These are phyloP conservation scores for Jamesozyma jinghongensis DNA, from an alignment of 805 yeast species.

Conservation along the genomic window DNA sequence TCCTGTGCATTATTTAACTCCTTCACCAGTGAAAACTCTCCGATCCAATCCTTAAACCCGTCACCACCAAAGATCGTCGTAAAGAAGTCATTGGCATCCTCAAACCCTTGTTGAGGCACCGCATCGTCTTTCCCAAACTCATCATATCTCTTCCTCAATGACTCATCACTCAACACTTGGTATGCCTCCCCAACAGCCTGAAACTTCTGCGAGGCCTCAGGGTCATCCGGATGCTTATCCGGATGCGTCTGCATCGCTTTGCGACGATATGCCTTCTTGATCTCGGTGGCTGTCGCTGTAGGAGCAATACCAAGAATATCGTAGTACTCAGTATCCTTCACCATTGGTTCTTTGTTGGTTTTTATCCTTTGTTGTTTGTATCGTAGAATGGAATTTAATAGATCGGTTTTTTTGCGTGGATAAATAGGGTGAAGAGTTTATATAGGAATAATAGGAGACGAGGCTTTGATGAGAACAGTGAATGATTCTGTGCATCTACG, in stretches of 20 bases:
- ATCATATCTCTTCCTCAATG: slow-evolving; percentile 66
- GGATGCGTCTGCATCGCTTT: slow-evolving; percentile 89
- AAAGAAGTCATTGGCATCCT: slow-evolving; percentile 83
- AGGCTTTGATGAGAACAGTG: no score
- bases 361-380: neutral
- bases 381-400: no score
- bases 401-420: no score
- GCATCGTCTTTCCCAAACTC: slow-evolving; percentile 74
- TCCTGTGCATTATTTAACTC: slow-evolving; percentile 53
- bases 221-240: slow-evolving; percentile 93
- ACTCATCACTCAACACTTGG: slow-evolving; percentile 69
- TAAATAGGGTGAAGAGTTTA: no score
- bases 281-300: slow-evolving; percentile 68
- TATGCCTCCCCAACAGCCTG: slow-evolving; percentile 67
- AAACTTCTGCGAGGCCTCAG: slow-evolving; percentile 77
- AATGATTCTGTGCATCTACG: no score
- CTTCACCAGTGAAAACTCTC: slow-evolving; percentile 61
- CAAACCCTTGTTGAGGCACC: slow-evolving; percentile 60
- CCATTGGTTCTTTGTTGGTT: slow-evolving; percentile 39
- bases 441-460: no score
- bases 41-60: slow-evolving; percentile 68
- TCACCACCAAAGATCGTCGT: slow-evolving; percentile 79
- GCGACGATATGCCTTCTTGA: slow-evolving; percentile 89
- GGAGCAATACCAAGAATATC: slow-evolving; percentile 63
- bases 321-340: slow-evolving; percentile 78